A percentile compares a stretch with the other conserved stretches of the same genome.
Conservation (phyloP, 768 basidiomycete genomes). For the Kwoniella sp. region DNA sequence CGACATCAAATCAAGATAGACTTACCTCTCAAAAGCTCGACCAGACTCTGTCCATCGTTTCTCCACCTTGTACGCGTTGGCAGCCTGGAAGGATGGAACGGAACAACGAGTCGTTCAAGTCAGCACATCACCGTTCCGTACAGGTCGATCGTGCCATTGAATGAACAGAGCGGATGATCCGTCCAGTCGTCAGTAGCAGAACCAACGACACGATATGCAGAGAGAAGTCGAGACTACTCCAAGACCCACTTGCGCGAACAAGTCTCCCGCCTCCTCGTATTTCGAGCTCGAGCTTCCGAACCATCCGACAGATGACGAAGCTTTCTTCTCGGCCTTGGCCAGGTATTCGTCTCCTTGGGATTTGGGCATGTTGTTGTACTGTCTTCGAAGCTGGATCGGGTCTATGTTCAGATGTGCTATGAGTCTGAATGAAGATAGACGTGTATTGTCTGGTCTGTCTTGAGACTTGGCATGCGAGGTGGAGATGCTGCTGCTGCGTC, state of each 20-base stretch:
- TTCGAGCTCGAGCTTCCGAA: slow-evolving; percentile 81
- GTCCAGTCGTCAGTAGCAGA: too few relatives aligned
- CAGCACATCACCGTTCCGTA: too few relatives aligned
- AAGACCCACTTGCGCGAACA: slow-evolving; percentile 62
- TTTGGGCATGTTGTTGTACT: slow-evolving; percentile 58
- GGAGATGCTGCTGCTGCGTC: not conserved
- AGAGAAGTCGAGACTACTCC: too few relatives aligned
- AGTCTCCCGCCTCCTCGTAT: slow-evolving; percentile 92
- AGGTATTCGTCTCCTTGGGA: slow-evolving; percentile 74
- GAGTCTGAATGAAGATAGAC: not conserved
- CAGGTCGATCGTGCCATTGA: too few relatives aligned
- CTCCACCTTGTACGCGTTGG: slow-evolving; percentile 83
- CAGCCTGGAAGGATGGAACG: slow-evolving; percentile 64
- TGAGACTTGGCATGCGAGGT: not conserved
- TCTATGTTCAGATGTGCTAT: not conserved
- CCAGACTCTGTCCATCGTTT: slow-evolving; percentile 90
- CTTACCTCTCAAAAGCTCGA: slow-evolving; percentile 71
- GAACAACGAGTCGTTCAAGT: too few relatives aligned
- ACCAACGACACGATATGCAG: too few relatives aligned
- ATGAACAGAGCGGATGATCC: too few relatives aligned
- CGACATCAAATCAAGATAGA: not conserved
- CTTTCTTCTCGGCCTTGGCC: slow-evolving; percentile 92
- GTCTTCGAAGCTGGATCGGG: not conserved
- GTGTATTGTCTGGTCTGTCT: not conserved
- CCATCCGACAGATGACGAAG: slow-evolving; percentile 73